These are phyloP conservation scores for Phytophthora hibernalis DNA, from an alignment of 352 stramenopile genomes.

Conservation along the genomic window DNA sequence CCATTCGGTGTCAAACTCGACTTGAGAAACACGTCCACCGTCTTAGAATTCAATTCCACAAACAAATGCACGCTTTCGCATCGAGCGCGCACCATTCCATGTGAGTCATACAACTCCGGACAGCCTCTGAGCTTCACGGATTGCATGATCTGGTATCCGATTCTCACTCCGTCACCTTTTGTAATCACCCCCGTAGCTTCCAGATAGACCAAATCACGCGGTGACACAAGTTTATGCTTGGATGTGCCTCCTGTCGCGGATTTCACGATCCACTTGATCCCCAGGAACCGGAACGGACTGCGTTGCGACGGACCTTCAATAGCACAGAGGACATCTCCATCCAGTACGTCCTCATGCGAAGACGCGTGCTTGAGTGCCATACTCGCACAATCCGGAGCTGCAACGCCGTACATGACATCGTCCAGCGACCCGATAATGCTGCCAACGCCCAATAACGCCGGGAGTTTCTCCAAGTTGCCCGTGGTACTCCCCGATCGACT, in stretches of 20 bases:
- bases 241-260: conserved; percentile 41
- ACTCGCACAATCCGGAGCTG: conserved; percentile 58
- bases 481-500: conserved; percentile 12
- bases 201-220: conserved; percentile 70
- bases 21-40: conserved; percentile 52
- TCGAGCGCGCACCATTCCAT: conserved; percentile 41
- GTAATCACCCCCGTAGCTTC: conserved; percentile 70
- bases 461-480: conserved; percentile 22
- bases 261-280: conserved; percentile 76
- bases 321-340: conserved; percentile 62
- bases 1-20: conserved; percentile 41
- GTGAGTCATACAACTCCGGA: conserved; percentile 44
- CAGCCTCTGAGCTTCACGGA: conserved; percentile 56
- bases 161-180: conserved; percentile 50
- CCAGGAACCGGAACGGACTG: conserved; percentile 72
- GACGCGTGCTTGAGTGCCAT: conserved; percentile 65
- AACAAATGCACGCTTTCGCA: conserved; percentile 58
- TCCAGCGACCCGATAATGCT: conserved; percentile 52
- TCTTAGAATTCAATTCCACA: conserved; percentile 35
- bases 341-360: conserved; percentile 54
- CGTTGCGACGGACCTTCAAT: conserved; percentile 59
- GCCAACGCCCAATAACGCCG: conserved; percentile 52
- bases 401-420: conserved; percentile 68
- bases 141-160: conserved; percentile 76
- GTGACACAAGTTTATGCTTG: conserved; percentile 51